Conservation (phyloP, 2,329 filamentous ascomycete genomes). For the Stemphylium beticola region DNA sequence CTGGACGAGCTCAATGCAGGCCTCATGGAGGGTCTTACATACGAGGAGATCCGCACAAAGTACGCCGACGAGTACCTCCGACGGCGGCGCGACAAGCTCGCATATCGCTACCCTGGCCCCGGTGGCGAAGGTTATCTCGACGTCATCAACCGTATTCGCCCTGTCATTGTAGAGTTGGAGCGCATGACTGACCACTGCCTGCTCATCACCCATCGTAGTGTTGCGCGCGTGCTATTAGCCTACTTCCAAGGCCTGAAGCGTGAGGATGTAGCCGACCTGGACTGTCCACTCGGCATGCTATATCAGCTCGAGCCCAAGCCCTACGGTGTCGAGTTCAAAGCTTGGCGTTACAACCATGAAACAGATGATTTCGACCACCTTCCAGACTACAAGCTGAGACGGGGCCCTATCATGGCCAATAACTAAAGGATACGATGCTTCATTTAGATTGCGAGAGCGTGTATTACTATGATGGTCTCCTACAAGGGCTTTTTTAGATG, state of each 20-base stretch:
- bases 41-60: constrained; percentile 82
- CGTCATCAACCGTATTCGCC: constrained; percentile 91
- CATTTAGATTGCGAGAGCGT: not conserved
- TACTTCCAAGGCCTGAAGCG: constrained; percentile 95
- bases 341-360: constrained; percentile 84
- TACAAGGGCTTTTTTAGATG: not conserved
- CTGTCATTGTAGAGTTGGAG: constrained; percentile 96
- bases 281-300: constrained; percentile 90
- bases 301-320: constrained; percentile 97
- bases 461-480: constrained; percentile 10
- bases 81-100: constrained; percentile 84
- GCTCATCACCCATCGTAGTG: constrained; percentile 89
- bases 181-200: constrained; percentile 95
- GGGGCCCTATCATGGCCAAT: constrained; percentile 49
- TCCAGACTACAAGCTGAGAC: constrained; percentile 79
- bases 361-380: constrained; percentile 83
- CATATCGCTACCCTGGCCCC: constrained; percentile 94
- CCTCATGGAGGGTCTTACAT: constrained; percentile 92
- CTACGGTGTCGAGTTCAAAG: constrained; percentile 96
- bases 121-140: constrained; percentile 97
- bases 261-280: constrained; percentile 90
- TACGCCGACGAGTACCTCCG: constrained; percentile 82
- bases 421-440: constrained; percentile 12
- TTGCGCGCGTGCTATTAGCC: constrained; percentile 89
- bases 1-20: constrained; percentile 95